Percentiles rank a stretch among this genome's conserved stretches.
Evolutionary conservation across 2,329 filamentous ascomycete genomes (phyloP).

Genomic region (Colletotrichum sp.): DNA sequence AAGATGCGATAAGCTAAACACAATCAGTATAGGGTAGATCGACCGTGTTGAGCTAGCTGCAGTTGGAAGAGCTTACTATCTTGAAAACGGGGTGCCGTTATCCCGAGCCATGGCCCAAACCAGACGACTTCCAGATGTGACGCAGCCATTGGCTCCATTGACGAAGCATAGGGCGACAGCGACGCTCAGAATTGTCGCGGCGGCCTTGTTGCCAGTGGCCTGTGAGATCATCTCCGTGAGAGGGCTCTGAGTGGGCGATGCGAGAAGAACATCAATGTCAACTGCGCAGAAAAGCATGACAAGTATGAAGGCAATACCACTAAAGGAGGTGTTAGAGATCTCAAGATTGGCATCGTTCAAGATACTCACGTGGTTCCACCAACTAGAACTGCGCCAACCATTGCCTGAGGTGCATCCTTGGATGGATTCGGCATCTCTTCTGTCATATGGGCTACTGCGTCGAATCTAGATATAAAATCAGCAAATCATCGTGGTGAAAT

Average conservation of each 20-base stretch:
- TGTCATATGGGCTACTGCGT: conserved; percentile 35
- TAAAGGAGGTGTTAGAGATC: background rate
- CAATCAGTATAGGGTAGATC: background rate
- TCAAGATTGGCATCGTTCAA: accelerated
- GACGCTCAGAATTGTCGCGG: conserved; percentile 31
- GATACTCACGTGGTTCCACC: conserved; percentile 43
- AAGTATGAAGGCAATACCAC: conserved; percentile 44
- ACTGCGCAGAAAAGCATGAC: conserved; percentile 50
- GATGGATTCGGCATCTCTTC: conserved; percentile 36
- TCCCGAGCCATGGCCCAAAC: conserved; percentile 45
- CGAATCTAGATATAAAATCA: conserved; percentile 31
- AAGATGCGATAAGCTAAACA: conserved; percentile 29
- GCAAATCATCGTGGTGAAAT: background rate
- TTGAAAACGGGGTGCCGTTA: conserved; percentile 25
- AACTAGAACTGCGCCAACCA: conserved; percentile 37
- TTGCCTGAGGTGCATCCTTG: conserved; percentile 36
- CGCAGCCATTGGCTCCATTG: conserved; percentile 34
- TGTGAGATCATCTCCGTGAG: conserved; percentile 45
- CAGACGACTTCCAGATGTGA: conserved; percentile 40
- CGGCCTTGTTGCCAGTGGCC: conserved; percentile 28
- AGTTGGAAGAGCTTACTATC: background rate
- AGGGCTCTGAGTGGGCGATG: conserved; percentile 45
- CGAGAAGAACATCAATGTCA: conserved; percentile 39
- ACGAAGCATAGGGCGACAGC: conserved; percentile 30
- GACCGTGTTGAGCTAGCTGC: background rate